A percentile compares a stretch with the other conserved stretches of the same genome.
These are phyloP conservation scores for Dillenia suffruticosa DNA, from an alignment of 164 flowering plant genomes.

Conservation along the genomic window DNA sequence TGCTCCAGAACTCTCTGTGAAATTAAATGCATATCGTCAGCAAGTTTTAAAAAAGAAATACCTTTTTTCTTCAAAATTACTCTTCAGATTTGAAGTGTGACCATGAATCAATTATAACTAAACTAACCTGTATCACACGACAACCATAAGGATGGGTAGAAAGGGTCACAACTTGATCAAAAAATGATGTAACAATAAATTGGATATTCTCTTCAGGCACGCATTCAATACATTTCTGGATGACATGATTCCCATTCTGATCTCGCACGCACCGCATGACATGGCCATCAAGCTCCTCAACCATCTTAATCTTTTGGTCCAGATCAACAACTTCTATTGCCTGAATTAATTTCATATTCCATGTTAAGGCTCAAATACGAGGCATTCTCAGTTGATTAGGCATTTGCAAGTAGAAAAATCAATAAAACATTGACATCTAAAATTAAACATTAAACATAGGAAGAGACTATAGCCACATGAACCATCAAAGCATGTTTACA, in stretches of 20 bases:
- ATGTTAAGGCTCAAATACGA: too few relatives aligned
- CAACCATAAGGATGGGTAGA: conserved; percentile 98
- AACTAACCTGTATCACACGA: conserved; percentile 88
- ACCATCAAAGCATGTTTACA: too few relatives aligned
- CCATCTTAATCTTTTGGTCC: conserved; percentile 93
- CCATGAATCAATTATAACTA: not conserved
- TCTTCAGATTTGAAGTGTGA: not conserved
- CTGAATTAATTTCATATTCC: conserved; percentile 26
- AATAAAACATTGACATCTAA: too few relatives aligned
- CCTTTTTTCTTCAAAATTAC: not conserved
- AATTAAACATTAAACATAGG: too few relatives aligned
- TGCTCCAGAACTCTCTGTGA: conserved; percentile 85
- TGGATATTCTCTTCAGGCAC: conserved; percentile 89
- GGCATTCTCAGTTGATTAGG: too few relatives aligned
- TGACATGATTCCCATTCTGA: conserved; percentile 98
- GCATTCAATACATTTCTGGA: conserved; percentile 97
- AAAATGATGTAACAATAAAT: conserved; percentile 76
- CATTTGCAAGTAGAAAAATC: too few relatives aligned
- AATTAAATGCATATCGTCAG: not conserved
- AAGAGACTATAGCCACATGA: too few relatives aligned
- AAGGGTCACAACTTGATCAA: conserved; percentile 83
- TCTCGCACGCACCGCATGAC: conserved; percentile 95
- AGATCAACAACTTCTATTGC: conserved; percentile 96
- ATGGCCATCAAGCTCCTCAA: conserved; percentile 87
- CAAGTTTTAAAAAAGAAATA: not conserved